phyloP scores from a whole-genome alignment of 192 early-diverging fungal genomes.

The Bifiguratus adelaidae region DNA sequence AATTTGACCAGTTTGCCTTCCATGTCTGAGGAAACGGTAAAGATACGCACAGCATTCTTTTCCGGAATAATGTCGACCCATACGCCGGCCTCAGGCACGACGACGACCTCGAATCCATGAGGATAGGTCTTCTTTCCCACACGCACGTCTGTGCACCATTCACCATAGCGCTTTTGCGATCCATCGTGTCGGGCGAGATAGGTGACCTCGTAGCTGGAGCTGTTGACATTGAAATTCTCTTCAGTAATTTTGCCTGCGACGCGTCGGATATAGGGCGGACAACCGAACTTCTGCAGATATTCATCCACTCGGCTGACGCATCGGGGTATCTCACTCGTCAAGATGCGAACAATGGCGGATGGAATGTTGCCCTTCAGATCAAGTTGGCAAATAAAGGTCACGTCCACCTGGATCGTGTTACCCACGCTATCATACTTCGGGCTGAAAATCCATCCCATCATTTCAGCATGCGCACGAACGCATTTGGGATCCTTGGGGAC shows the following conservation, averaged over 20 bases:
- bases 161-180: constrained; percentile 4
- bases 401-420: constrained; percentile 19
- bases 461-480: constrained; percentile 23
- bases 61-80: constrained; percentile 31
- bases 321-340: constrained; percentile 24
- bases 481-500: constrained; percentile 33
- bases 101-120: constrained; percentile 28
- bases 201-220: constrained; percentile 24
- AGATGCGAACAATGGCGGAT: constrained; percentile 19
- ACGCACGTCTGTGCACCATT: constrained; percentile 35
- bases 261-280: constrained; percentile 38
- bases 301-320: constrained; percentile 26
- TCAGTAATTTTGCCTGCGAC: constrained; percentile 29
- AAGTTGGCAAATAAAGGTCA: constrained; percentile 28
- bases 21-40: constrained; percentile 7
- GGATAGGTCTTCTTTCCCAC: constrained; percentile 24
- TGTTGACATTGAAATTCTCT: constrained; percentile 25
- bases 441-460: constrained; percentile 36
- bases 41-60: constrained; percentile 24
- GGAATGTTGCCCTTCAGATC: constrained; percentile 31
- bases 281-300: constrained; percentile 29
- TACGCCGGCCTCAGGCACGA: constrained; percentile 24
- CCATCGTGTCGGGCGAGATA: constrained; percentile 26
- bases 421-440: constrained; percentile 30
- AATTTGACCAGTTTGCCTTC: constrained; percentile 11